Evolutionary conservation across 2,329 filamentous ascomycete species (phyloP).

Genomic region (Fusarium illudens): DNA sequence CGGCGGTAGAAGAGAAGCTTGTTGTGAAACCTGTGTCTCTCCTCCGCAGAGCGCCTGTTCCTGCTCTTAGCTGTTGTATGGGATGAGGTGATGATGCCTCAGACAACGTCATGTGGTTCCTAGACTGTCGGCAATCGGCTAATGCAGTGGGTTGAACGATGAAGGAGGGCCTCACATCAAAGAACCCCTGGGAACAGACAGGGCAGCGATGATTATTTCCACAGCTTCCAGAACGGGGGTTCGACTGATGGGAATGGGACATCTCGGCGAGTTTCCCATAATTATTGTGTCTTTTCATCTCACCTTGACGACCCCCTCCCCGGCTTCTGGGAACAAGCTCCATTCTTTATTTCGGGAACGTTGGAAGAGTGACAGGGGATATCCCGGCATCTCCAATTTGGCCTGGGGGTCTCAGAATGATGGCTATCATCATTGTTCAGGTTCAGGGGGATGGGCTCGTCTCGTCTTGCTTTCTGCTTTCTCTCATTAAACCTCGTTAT

Average conservation of each 20-base stretch:
- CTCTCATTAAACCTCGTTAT: slow-evolving; percentile 8
- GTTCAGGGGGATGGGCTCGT: slow-evolving; percentile 9
- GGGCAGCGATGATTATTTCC: not conserved
- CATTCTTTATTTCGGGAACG: slow-evolving; percentile 35
- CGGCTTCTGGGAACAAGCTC: slow-evolving; percentile 9
- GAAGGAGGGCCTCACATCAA: not conserved
- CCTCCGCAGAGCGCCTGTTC: slow-evolving; percentile 15
- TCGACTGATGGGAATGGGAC: not conserved
- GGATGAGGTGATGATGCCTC: slow-evolving; percentile 28
- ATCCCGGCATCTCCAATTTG: slow-evolving; percentile 28
- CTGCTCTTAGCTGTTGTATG: not conserved
- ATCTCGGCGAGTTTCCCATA: not conserved
- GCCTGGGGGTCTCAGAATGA: slow-evolving; percentile 1
- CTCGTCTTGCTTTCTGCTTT: not conserved
- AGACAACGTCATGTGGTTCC: slow-evolving; percentile 27
- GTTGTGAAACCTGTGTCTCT: not conserved
- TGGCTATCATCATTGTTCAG: slow-evolving; percentile 19
- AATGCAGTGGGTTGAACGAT: slow-evolving; percentile 30
- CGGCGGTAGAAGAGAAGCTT: slow-evolving; percentile 9
- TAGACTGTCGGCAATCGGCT: slow-evolving; percentile 23
- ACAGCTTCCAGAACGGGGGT: not conserved
- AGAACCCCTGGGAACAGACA: slow-evolving; percentile 25
- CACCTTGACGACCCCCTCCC: not conserved
- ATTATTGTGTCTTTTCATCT: not conserved
- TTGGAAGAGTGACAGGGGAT: not conserved